Conservation (phyloP, 768 basidiomycete genomes). For the Boletus eberwhitei region DNA sequence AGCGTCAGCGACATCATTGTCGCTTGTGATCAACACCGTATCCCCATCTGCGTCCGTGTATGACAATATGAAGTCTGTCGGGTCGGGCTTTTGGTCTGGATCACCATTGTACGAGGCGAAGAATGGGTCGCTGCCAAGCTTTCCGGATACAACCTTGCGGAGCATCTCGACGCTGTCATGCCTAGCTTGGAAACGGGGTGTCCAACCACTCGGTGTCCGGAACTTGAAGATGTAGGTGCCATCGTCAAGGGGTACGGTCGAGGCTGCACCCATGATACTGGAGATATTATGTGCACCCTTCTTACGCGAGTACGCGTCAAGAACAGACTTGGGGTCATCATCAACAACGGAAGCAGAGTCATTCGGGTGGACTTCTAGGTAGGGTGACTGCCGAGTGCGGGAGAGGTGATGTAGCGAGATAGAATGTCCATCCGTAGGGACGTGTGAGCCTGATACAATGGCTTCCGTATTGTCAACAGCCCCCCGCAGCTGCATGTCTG, state of each 20-base stretch:
- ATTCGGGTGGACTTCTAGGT: constrained; percentile 91
- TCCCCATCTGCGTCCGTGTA: constrained; percentile 97
- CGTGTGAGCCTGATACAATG: constrained; percentile 77
- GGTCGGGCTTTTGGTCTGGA: constrained; percentile 62
- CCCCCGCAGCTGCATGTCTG: too few species aligned
- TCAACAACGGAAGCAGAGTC: constrained; percentile 95
- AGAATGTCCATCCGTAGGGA: constrained; percentile 63
- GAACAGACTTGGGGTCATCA: constrained; percentile 64
- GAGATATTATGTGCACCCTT: constrained; percentile 42
- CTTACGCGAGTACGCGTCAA: constrained; percentile 47
- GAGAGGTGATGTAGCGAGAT: constrained; percentile 55
- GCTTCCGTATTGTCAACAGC: constrained; percentile 91
- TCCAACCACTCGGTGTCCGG: constrained; percentile 90
- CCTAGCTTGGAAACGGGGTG: constrained; percentile 96
- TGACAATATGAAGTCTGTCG: constrained; percentile 81
- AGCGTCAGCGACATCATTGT: constrained; percentile 88
- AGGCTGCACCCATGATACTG: constrained; percentile 39
- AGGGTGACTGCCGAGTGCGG: constrained; percentile 65
- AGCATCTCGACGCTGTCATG: constrained; percentile 87
- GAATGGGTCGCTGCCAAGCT: constrained; percentile 90
- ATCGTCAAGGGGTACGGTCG: constrained; percentile 74
- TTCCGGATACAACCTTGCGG: constrained; percentile 87
- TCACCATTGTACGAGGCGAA: constrained; percentile 64
- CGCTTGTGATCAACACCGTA: constrained; percentile 89
- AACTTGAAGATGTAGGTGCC: constrained; percentile 99